Percentiles rank a stretch among this genome's conserved stretches.
Conservation (phyloP, 805 yeast species). For the Candida andamanensis region DNA sequence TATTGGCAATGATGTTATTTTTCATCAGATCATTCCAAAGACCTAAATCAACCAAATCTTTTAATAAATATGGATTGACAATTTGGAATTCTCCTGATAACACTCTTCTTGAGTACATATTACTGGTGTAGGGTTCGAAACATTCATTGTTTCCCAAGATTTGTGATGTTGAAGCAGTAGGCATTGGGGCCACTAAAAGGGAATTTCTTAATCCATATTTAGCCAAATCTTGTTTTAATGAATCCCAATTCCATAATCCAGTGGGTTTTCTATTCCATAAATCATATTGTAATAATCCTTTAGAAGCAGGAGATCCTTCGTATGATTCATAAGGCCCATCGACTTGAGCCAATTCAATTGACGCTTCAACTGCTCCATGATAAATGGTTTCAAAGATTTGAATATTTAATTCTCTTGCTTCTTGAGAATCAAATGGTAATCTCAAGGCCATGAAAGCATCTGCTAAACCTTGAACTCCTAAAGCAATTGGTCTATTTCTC, state of each 20-base stretch:
- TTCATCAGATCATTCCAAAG: constrained; percentile 56
- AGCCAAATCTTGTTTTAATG: constrained; percentile 44
- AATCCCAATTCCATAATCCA: constrained; percentile 55
- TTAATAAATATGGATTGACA: constrained; percentile 54
- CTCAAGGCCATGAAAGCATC: constrained; percentile 54
- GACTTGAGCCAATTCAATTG: constrained; percentile 46
- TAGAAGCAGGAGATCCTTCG: constrained; percentile 56
- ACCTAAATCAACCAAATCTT: constrained; percentile 54
- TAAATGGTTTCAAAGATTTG: constrained; percentile 60
- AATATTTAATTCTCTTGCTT: constrained; percentile 51
- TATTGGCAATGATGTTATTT: constrained; percentile 49
- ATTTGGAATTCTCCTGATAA: constrained; percentile 62
- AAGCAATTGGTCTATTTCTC: constrained; percentile 58
- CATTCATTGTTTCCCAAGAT: constrained; percentile 59
- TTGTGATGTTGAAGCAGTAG: constrained; percentile 63
- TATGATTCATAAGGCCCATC: constrained; percentile 50
- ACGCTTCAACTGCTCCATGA: constrained; percentile 55
- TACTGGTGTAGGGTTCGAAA: constrained; percentile 60
- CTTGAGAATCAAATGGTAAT: constrained; percentile 53
- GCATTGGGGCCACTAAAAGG: constrained; percentile 60
- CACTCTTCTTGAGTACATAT: constrained; percentile 59
- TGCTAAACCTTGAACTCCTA: constrained; percentile 62
- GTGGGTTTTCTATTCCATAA: constrained; percentile 57
- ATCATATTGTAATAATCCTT: constrained; percentile 54
- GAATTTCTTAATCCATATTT: constrained; percentile 54